Base-by-base conservation (phyloP, 805 yeast species). In the Teunomyces kruisii region DNA sequence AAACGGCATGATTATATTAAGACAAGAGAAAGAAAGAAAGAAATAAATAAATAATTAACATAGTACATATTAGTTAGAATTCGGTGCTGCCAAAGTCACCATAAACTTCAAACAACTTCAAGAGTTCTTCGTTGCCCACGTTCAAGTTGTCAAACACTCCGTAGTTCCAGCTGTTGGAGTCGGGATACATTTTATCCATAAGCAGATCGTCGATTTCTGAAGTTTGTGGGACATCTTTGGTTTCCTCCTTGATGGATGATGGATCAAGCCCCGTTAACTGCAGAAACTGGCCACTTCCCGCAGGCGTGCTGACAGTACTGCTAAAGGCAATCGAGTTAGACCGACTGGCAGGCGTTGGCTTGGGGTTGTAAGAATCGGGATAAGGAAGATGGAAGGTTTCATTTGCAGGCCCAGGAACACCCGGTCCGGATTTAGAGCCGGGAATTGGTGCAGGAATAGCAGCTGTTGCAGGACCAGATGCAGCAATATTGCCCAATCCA, bases 31-130 rank as follows among this genome's bases (percentile, higher is more conserved):
- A n/a, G n/a, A n/a, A n/a, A n/a, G n/a, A n/a, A n/a, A n/a, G n/a
- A n/a, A 39, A 39, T 9, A 29, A 35, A 6, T 22, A 8, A 35
- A n/a, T 22, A 35, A 9, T 19, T n/a, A 7, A 16, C 12, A 5
- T 35, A 17, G 27, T 10, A 13, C 13, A 24, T 10, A 17, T n/a
- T 22, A 10, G 38, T 3, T 35, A 13, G 28, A 9, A 26, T 9
- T 12, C 22, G n/a, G 22, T 38, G n/a, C 48, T 50, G 32, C 62
- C 68, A 14, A 62, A 40, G 33, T 67, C 70, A 1, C 69, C 72
- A 47, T 67, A 68, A 9, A 67, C 47, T 43, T 65, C 68, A 41
- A 70, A 67, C 27, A 70, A 54, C 50, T 58, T 61, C 41, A 68
- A 45, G 16, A 70, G 55, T 44, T 70, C 75, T 19, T 67, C 72